A percentile compares a stretch with the other conserved stretches of the same genome.
phyloP scores from a whole-genome alignment of 148 eudicot genomes.

The Heliosperma pusillum region DNA sequence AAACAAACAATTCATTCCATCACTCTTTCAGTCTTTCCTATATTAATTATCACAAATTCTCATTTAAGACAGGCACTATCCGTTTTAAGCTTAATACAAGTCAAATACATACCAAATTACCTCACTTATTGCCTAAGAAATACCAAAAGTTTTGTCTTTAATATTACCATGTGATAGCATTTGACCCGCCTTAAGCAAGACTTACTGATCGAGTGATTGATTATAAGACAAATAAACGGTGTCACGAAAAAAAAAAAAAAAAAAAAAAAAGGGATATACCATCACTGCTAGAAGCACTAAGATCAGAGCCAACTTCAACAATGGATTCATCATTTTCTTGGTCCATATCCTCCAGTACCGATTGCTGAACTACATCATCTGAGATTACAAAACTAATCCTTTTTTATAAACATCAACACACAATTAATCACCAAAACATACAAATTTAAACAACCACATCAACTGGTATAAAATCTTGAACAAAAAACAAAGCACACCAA shows the following conservation, averaged over 20 bases:
- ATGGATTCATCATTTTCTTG: not conserved
- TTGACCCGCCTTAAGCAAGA: no score
- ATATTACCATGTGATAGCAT: no score
- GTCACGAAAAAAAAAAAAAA: no score
- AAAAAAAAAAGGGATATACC: slow-evolving; percentile 17
- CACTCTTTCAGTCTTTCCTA: not conserved
- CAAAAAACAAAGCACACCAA: not conserved
- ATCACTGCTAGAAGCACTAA: slow-evolving; percentile 10
- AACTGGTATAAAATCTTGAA: not conserved
- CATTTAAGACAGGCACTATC: no score
- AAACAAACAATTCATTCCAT: not conserved
- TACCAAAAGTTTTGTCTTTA: no score
- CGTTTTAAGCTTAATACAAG: no score
- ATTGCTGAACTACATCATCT: not conserved
- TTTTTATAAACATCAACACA: not conserved
- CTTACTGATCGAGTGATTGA: no score
- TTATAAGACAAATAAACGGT: not conserved
- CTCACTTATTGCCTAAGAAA: no score
- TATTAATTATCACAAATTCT: no score
- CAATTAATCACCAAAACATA: not conserved
- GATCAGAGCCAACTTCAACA: slow-evolving; percentile 14
- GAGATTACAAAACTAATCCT: not conserved
- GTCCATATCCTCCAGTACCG: not conserved
- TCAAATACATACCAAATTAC: no score
- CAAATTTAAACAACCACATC: not conserved